Evolutionary conservation across 257 asterid species (phyloP), one percentile per base, ranked within the genome.

Genomic region (Scutellaria galericulata): DNA sequence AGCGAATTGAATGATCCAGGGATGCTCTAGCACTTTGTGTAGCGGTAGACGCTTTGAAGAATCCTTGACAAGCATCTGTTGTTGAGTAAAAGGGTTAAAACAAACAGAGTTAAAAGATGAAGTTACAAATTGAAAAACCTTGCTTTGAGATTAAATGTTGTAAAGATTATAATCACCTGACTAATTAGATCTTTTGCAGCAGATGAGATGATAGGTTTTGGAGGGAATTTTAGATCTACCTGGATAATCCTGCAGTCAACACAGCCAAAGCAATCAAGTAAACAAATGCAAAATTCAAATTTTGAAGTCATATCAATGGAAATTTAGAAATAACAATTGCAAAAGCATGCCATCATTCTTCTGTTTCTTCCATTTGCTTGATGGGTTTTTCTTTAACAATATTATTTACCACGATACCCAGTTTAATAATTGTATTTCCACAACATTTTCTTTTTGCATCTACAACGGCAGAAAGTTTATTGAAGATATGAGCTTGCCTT

Each of bases 31-130:
- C 51, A 92, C 77, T 77, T 92, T 95, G 81, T 92, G 93, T 20
- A 90, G 81, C 40, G 98, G 93, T 73, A 94, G 66, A 37, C 99
- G 93, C 54, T 86, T 71, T 2, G 96, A 87, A 74, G 93, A 88
- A 71, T 90, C 96, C 85, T 86, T 94, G 60, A 94, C 95, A 5
- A 94, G 95, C 98, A 95, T 95, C 98, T 93, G 81, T 75, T 41
- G 18, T 51, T 7, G 27, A 11, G 35, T 7, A 51, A 11, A 31
- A 41, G 13, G 8, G 14, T 40, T 5, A 44, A 18, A 11, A 7
- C 24, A 41, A 64, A 5, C 9, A 55, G 5, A 41, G 9, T 44
- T 18, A n/a, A 15, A 13, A 6, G 50, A 37, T 53, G 53, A 41
- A 14, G 41, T 51, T 5, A 39, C 85, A 81, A 91, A 14, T 31